Conservation (phyloP, 495 filamentous ascomycete genomes). For the Penicillium nucicola region DNA sequence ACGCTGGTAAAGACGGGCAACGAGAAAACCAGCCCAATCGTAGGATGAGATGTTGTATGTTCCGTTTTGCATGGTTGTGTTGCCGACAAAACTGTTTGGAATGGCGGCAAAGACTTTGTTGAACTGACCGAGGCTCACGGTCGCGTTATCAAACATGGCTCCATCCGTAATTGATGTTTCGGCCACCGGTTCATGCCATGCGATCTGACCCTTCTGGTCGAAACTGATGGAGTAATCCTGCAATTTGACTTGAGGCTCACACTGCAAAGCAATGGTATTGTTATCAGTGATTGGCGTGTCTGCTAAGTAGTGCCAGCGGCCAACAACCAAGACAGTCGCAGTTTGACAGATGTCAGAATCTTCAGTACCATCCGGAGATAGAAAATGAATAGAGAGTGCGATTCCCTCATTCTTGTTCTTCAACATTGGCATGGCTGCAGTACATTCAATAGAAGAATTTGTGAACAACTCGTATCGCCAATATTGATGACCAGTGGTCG, state of each 20-base stretch:
- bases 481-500: constrained; percentile 11
- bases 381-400: constrained; percentile 36
- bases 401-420: constrained; percentile 24
- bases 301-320: constrained; percentile 37
- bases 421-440: constrained; percentile 24
- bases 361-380: constrained; percentile 25
- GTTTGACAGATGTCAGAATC: constrained; percentile 32
- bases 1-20: constrained; percentile 36
- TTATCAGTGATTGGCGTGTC: constrained; percentile 19
- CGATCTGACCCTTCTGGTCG: constrained; percentile 34
- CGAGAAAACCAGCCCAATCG: constrained; percentile 42
- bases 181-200: constrained; percentile 10
- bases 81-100: constrained; percentile 34
- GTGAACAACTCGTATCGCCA: constrained; percentile 31
- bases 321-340: constrained; percentile 35
- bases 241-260: constrained; percentile 28
- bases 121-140: constrained; percentile 38
- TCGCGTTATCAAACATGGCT: constrained; percentile 38
- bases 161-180: constrained; percentile 25
- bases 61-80: constrained; percentile 23
- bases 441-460: constrained; percentile 25
- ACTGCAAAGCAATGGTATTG: constrained; percentile 39
- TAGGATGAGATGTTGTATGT: constrained; percentile 33
- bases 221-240: constrained; percentile 30
- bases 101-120: constrained; percentile 42